Evolutionary conservation across 176 grass and related monocot genomes (phyloP).

Genomic region (Oryza glaberrima): DNA sequence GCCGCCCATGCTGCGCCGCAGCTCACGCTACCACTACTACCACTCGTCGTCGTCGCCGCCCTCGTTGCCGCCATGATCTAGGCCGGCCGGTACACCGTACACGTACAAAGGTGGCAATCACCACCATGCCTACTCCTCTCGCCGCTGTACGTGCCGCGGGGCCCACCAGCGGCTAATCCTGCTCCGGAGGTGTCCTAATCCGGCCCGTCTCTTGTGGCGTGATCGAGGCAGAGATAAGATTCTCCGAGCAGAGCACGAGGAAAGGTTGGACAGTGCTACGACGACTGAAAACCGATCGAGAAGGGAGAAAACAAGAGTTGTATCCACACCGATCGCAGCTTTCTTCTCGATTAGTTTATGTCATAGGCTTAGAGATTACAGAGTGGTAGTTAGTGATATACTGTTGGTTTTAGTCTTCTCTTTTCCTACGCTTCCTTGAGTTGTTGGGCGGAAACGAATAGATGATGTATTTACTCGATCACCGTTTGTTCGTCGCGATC

Average conservation of each 20-base stretch:
- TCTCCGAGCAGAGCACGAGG: background rate
- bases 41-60: slow-evolving; percentile 12
- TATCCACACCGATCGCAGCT: slow-evolving; percentile 5
- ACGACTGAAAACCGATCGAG: background rate
- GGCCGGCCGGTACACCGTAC: background rate
- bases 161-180: background rate
- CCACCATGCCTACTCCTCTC: background rate
- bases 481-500: background rate
- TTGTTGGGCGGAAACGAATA: slow-evolving; percentile 32
- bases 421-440: slow-evolving; percentile 32
- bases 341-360: slow-evolving; percentile 39
- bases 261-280: background rate
- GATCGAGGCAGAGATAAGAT: slow-evolving; percentile 28
- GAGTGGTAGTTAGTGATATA: background rate
- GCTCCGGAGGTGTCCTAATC: slow-evolving; percentile 4
- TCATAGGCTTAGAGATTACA: slow-evolving; percentile 21
- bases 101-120: slow-evolving; percentile 20
- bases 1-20: background rate
- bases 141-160: background rate
- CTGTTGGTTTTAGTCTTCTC: background rate
- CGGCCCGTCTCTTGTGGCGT: slow-evolving; percentile 15
- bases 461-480: background rate
- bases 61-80: slow-evolving; percentile 22
- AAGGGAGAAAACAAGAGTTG: slow-evolving; percentile 30
- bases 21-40: background rate